phyloP scores from a whole-genome alignment of 2,329 filamentous ascomycete species.

The Ilyonectria sp. region DNA sequence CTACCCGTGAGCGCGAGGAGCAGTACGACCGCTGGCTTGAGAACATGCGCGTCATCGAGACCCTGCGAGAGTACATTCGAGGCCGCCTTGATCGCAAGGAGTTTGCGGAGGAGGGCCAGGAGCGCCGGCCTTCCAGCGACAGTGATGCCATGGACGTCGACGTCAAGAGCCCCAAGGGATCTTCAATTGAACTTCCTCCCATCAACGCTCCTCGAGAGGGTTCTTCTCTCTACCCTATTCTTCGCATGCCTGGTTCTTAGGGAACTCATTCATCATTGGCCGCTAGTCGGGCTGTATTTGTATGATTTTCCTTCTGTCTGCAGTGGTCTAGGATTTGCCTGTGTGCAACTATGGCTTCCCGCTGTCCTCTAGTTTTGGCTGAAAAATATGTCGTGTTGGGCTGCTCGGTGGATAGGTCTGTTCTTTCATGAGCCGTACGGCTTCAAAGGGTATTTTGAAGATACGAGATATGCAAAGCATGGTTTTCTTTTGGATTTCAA shows the following conservation, averaged over 20 bases:
- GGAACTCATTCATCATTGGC: slow-evolving; percentile 16
- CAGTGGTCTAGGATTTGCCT: slow-evolving; percentile 11
- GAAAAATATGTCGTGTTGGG: slow-evolving; percentile 6
- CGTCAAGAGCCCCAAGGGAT: slow-evolving; percentile 50
- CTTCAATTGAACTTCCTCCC: slow-evolving; percentile 41
- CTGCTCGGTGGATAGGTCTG: not conserved
- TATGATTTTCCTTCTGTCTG: slow-evolving; percentile 38
- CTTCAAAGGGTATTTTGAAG: not conserved
- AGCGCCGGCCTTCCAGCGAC: slow-evolving; percentile 35
- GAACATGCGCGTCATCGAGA: slow-evolving; percentile 76
- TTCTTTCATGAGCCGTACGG: not conserved
- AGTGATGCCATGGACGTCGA: slow-evolving; percentile 57
- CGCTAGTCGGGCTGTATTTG: slow-evolving; percentile 41
- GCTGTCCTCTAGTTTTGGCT: not conserved
- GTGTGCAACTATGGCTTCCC: slow-evolving; percentile 3
- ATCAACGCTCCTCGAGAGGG: slow-evolving; percentile 48
- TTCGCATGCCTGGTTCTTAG: slow-evolving; percentile 56
- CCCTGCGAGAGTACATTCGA: slow-evolving; percentile 70
- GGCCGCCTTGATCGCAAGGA: slow-evolving; percentile 71
- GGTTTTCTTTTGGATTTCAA: not conserved
- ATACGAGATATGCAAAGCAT: slow-evolving; percentile 5
- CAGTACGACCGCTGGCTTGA: slow-evolving; percentile 77
- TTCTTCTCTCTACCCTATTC: slow-evolving; percentile 58
- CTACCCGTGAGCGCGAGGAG: slow-evolving; percentile 71
- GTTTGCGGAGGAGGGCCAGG: slow-evolving; percentile 59